Evolutionary conservation across 768 basidiomycete genomes (phyloP).

Genomic region (Suillus discolor): DNA sequence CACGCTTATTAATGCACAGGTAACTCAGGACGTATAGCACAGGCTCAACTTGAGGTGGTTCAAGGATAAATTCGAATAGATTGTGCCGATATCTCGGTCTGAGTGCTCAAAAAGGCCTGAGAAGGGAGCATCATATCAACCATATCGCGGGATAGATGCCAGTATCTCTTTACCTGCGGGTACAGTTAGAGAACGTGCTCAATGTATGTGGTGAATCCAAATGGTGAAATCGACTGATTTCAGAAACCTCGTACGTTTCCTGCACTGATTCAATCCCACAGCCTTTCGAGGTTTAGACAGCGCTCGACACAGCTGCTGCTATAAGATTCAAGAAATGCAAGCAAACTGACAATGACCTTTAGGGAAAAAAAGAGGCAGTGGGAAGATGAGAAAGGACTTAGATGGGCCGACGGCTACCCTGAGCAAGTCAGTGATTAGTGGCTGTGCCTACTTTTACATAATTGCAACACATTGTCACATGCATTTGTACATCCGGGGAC

Average conservation of each 20-base stretch:
- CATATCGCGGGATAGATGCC: neutral
- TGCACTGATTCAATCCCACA: constrained; percentile 1
- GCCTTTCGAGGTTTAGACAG: neutral
- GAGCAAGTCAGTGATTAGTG: constrained; percentile 21
- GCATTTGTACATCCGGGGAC: neutral
- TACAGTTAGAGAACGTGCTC: neutral
- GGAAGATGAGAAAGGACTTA: constrained; percentile 21
- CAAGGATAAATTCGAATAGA: neutral
- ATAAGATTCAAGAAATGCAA: neutral
- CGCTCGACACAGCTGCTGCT: neutral
- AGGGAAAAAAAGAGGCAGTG: constrained; percentile 12
- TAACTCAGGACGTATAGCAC: constrained; percentile 19
- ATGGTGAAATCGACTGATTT: neutral
- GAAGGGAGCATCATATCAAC: constrained; percentile 6
- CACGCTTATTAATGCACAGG: constrained; percentile 14
- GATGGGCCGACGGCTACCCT: constrained; percentile 10
- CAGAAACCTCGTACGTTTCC: neutral
- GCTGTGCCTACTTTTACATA: constrained; percentile 18
- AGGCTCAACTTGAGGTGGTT: constrained; percentile 7
- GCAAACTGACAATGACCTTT: neutral
- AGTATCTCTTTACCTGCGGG: neutral
- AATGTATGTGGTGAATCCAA: neutral
- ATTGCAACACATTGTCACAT: neutral
- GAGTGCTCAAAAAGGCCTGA: constrained; percentile 8
- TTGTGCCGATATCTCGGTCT: constrained; percentile 12